Base-by-base conservation (phyloP, 805 yeast species). In the Sporopachydermia quercuum region DNA sequence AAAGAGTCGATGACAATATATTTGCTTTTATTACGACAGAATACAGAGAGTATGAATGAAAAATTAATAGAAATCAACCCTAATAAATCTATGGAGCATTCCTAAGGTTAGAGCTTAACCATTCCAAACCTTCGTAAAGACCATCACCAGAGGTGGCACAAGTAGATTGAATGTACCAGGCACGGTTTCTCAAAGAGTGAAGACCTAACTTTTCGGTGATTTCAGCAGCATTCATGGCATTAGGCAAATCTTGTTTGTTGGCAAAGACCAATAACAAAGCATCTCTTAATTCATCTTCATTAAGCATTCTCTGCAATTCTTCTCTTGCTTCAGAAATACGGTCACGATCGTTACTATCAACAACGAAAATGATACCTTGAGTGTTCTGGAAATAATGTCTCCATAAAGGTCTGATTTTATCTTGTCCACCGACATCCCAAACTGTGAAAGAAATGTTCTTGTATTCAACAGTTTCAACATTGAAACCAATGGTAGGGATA, bases 381-480 rank as follows among this genome's bases (percentile, higher is more conserved):
- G 96, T 86, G 75, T 89, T 89, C 69, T 89, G 95, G 83, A 78
- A 89, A 65, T 89, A 89, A 68, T 89, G 94, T 76, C 96, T 82
- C 97, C 97, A 89, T 65, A 89, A 71, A 44, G 97, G 96, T 70
- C 97, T 83, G 59, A 89, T 89, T 70, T 87, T 87, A 66, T 86
- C 96, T 72, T 89, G 97, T 76, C 97, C 97, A 81, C 97, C 97
- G 54, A 87, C 96, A 76, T 89, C 97, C 97, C 96, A 86, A 49
- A 86, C 96, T 45, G 95, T 85, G 70, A 86, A 86, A 36, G 94
- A 80, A 64, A 86, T 84, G 78, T 86, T 86, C 71, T 86, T 86
- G 74, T 86, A 85, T 71, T 86, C 95, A 56, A 86, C 95, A 46
- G 96, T 86, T 68, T 86, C 96, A 53, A 86, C 96, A 63, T 86